phyloP scores from a whole-genome alignment of 2,329 filamentous ascomycete species.

The Calycina herbarum region DNA sequence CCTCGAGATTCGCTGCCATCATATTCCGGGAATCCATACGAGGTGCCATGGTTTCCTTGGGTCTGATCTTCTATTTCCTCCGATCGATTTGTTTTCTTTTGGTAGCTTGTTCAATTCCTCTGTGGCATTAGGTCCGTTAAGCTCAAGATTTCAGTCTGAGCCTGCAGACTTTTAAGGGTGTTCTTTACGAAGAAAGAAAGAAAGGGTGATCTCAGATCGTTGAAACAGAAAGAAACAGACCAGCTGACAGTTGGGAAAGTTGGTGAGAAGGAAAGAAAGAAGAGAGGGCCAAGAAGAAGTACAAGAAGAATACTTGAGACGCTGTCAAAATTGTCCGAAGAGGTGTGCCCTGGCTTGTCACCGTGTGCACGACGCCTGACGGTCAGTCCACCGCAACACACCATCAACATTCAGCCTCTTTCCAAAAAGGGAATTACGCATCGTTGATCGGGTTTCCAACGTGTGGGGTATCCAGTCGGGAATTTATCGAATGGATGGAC shows the following conservation, averaged over 20 bases:
- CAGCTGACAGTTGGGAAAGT: background rate
- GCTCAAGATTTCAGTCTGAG: conserved; percentile 1
- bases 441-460: background rate
- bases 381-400: background rate
- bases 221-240: background rate
- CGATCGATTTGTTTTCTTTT: background rate
- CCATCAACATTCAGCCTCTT: conserved; percentile 1
- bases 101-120: background rate
- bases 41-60: background rate
- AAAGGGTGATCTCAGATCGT: background rate
- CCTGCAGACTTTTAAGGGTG: background rate
- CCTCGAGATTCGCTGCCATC: background rate
- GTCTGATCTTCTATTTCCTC: background rate
- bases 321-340: background rate
- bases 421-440: background rate
- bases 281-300: background rate
- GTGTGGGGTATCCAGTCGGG: background rate
- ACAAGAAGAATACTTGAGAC: conserved; percentile 4
- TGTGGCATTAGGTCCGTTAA: background rate
- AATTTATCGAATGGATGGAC: background rate
- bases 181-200: background rate
- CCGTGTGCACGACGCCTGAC: background rate
- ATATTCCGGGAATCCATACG: background rate
- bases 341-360: background rate
- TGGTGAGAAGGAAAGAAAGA: background rate